phyloP scores from a whole-genome alignment of 2,329 filamentous ascomycete genomes.

The Cadophora sp. region DNA sequence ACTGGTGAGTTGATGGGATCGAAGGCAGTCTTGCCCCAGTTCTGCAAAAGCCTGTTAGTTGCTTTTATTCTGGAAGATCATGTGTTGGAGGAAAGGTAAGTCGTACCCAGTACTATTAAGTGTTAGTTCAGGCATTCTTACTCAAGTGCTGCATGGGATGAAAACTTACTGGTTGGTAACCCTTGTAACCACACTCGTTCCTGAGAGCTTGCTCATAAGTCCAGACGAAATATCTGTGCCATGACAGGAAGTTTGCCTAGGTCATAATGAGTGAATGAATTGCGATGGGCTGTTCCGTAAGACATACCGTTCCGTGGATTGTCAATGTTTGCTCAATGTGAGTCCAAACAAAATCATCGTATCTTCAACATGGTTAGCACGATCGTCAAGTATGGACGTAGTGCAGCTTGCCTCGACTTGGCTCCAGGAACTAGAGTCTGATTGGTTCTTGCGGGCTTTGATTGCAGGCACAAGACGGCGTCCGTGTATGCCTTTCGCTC shows the following conservation, averaged over 20 bases:
- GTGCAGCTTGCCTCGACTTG: conserved; percentile 30
- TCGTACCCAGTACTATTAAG: conserved; percentile 44
- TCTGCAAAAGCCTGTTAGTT: conserved; percentile 42
- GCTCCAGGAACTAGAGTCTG: conserved; percentile 40
- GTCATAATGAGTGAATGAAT: neutral
- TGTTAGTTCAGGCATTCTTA: conserved; percentile 48
- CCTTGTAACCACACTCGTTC: conserved; percentile 52
- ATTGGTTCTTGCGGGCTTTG: conserved; percentile 44
- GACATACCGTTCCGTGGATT: conserved; percentile 41
- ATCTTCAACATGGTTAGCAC: conserved; percentile 31
- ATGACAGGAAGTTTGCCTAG: conserved; percentile 48
- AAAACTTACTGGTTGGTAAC: conserved; percentile 48
- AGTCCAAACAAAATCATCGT: conserved; percentile 48
- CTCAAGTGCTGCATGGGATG: neutral
- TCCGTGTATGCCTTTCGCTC: conserved; percentile 45
- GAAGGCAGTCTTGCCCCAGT: conserved; percentile 53
- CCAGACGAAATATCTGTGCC: conserved; percentile 53
- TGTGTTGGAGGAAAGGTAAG: neutral
- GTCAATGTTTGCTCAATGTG: conserved; percentile 46
- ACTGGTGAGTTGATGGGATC: conserved; percentile 56
- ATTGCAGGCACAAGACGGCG: conserved; percentile 48
- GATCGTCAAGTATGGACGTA: neutral
- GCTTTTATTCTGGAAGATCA: neutral
- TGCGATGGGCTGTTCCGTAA: neutral
- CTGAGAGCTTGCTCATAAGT: conserved; percentile 52